A percentile compares a stretch with the other conserved stretches of the same genome.
Conservation (phyloP, 176 grass and related monocot genomes). For the Raddia guianensis region DNA sequence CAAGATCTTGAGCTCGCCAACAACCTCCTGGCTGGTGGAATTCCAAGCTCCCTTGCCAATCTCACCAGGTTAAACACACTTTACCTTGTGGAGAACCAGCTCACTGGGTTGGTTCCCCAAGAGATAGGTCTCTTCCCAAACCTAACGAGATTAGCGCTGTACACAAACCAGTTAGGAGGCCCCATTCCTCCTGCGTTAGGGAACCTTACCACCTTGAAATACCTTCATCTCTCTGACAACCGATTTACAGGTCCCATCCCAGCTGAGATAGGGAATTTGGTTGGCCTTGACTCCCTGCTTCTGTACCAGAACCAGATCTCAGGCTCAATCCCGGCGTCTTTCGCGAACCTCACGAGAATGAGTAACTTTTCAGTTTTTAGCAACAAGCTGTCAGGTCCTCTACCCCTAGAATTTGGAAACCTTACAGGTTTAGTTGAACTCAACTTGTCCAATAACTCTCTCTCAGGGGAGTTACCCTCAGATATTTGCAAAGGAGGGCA, state of each 20-base stretch:
- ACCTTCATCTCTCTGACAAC: neutral
- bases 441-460: fast-evolving
- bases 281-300: fast-evolving
- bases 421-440: neutral
- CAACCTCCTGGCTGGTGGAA: neutral
- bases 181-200: neutral
- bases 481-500: neutral
- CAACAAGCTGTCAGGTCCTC: conserved; percentile 1
- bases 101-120: too few relatives aligned
- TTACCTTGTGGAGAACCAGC: too few relatives aligned
- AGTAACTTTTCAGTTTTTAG: fast-evolving
- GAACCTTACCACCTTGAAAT: conserved; percentile 24
- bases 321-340: neutral
- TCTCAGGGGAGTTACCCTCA: neutral
- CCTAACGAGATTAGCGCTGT: too few relatives aligned
- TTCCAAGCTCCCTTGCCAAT: neutral
- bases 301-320: neutral
- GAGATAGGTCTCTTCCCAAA: too few relatives aligned
- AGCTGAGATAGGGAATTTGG: neutral
- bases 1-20: neutral
- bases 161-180: neutral
- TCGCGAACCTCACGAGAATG: neutral
- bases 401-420: conserved; percentile 2
- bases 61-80: conserved; percentile 19
- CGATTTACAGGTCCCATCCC: neutral